These are phyloP conservation scores for Pseudocercospora fuligena DNA, from an alignment of 2,329 filamentous ascomycete species.

Conservation along the genomic window DNA sequence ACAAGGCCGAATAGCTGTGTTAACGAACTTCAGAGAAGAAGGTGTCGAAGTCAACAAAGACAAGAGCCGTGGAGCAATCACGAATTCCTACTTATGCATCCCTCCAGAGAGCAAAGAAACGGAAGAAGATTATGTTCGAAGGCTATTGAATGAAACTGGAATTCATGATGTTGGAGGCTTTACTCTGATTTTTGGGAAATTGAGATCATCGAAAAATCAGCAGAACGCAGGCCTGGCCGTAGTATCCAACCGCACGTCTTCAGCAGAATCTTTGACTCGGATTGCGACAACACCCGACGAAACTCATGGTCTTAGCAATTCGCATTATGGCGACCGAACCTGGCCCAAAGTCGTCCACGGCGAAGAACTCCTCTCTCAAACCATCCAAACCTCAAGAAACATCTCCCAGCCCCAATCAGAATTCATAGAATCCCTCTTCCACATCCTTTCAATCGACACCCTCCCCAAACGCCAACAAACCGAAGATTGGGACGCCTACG, in stretches of 20 bases:
- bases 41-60: conserved; percentile 47
- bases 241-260: conserved; percentile 65
- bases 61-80: conserved; percentile 63
- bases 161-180: conserved; percentile 66
- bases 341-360: conserved; percentile 68
- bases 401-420: conserved; percentile 48
- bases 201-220: conserved; percentile 37
- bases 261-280: conserved; percentile 56
- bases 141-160: conserved; percentile 59
- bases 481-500: conserved; percentile 60
- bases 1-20: conserved; percentile 64
- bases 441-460: conserved; percentile 59
- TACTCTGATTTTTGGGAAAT: conserved; percentile 63
- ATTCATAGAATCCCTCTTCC: conserved; percentile 58
- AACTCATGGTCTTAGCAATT: conserved; percentile 66
- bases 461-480: conserved; percentile 57
- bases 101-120: conserved; percentile 45
- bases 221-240: conserved; percentile 54
- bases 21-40: conserved; percentile 68
- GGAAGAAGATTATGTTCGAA: conserved; percentile 58
- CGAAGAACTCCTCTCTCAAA: conserved; percentile 56
- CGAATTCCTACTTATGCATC: conserved; percentile 62
- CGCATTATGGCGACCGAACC: conserved; percentile 60
- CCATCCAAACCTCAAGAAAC: conserved; percentile 42
- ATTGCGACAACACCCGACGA: conserved; percentile 55